Evolutionary conservation across 441 rosid species (phyloP), one percentile per base, ranked within the genome.

Genomic region (Populus trichocarpa): DNA sequence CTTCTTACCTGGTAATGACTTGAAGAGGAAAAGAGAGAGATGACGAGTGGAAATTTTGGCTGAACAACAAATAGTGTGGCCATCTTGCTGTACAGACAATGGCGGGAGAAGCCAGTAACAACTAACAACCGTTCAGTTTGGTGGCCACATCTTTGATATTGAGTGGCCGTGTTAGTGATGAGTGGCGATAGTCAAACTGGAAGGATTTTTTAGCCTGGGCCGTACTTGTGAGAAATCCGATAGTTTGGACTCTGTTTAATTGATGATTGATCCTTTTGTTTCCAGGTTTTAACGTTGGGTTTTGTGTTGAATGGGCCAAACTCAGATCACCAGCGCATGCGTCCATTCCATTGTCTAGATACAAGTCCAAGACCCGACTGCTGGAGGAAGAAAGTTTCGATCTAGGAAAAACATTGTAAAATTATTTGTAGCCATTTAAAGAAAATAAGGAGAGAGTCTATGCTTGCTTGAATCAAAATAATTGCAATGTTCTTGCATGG

Each of bases 121-220:
- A 77, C 57, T 59, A 57, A 16, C 67, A 80, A 79, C 87, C 88
- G 80, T 85, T 88, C 88, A 81, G 75, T 74, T 84, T 77, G 8
- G 78, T 22, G 42, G 78, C 86, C 79, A 82, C 84, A 77, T 86
- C 86, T 77, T 36, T 6, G 61, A 53, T 16, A 16, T 35, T 53
- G 16, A n/a, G 22, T 53, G 61, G 22, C 61, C 61, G n/a, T 53
- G n/a, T 53, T 53, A 6, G 22, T 18, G 61, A 16, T 0, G 61
- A 50, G 59, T 50, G 59, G n/a, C 59, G 59, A 50, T 16, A 6
- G n/a, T 18, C 61, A 53, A 5, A 53, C 4, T 53, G 61, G 38
- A 53, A 53, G 61, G 61, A 53, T 30, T 16, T 18, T 18, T 53
- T 53, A 16, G 61, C n/a, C 61, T 18, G 61, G 61, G 61, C 61